phyloP scores from a whole-genome alignment of 2,329 filamentous ascomycete genomes.

The Pseudogymnoascus sp. region DNA sequence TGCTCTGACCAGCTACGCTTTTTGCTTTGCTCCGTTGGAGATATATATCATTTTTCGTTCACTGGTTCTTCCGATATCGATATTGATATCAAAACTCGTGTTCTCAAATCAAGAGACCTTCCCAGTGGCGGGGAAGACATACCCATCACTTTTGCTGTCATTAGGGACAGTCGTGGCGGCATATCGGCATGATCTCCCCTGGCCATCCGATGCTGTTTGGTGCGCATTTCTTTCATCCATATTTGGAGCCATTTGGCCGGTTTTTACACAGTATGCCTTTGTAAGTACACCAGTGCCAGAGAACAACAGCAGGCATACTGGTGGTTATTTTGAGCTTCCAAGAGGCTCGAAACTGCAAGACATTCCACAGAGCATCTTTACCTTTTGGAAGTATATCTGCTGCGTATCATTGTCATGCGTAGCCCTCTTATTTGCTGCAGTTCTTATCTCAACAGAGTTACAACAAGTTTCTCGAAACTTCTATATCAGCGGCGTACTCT shows the following conservation, averaged over 20 bases:
- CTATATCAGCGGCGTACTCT: not conserved
- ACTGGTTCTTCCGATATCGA: not conserved
- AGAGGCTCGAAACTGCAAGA: not conserved
- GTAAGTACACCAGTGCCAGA: not conserved
- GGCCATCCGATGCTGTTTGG: not conserved
- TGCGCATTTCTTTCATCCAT: not conserved
- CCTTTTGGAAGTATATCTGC: slow-evolving; percentile 1
- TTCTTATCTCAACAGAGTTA: not conserved
- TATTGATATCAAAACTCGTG: not conserved
- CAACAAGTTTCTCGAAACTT: not conserved
- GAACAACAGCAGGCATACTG: not conserved
- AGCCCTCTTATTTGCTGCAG: not conserved
- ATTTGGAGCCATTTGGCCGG: not conserved
- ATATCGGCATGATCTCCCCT: not conserved
- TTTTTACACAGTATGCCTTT: not conserved
- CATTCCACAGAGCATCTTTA: not conserved
- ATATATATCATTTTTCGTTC: not conserved
- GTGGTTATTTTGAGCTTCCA: not conserved
- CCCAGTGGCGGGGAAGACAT: not conserved
- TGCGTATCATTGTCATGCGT: not conserved
- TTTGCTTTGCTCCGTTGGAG: not conserved
- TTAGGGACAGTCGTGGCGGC: not conserved
- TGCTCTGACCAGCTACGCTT: not conserved
- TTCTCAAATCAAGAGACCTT: not conserved
- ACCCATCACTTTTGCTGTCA: not conserved